These are phyloP conservation scores for Talaromyces sp. DNA, from an alignment of 2,329 filamentous ascomycete species.

Conservation along the genomic window DNA sequence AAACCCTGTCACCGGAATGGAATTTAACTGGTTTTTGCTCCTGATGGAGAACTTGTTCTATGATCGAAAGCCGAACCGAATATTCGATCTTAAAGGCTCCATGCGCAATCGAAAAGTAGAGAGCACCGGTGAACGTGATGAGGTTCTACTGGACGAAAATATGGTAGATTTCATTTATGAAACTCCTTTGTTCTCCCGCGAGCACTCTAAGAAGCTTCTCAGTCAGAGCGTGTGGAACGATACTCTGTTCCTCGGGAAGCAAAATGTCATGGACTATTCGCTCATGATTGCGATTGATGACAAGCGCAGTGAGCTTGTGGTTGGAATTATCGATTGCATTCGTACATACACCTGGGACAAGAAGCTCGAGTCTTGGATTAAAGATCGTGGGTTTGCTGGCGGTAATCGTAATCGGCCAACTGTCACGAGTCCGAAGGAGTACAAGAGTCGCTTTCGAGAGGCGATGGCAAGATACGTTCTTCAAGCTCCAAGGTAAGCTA, in stretches of 20 bases:
- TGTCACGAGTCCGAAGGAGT: slow-evolving; percentile 95
- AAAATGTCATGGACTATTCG: slow-evolving; percentile 99
- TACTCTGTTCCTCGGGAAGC: slow-evolving; percentile 87
- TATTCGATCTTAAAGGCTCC: slow-evolving; percentile 94
- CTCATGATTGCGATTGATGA: slow-evolving; percentile 98
- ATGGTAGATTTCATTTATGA: slow-evolving; percentile 99
- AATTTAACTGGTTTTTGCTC: slow-evolving; percentile 91
- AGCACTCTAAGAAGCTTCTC: slow-evolving; percentile 93
- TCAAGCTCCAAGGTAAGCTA: slow-evolving; percentile 50
- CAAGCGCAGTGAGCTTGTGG: slow-evolving; percentile 82
- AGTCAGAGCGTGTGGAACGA: slow-evolving; percentile 95
- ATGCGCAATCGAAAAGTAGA: slow-evolving; percentile 99
- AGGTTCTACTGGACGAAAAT: slow-evolving; percentile 96
- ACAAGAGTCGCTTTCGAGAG: slow-evolving; percentile 92
- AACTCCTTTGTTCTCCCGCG: slow-evolving; percentile 88
- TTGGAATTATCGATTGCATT: slow-evolving; percentile 98
- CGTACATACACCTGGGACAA: slow-evolving; percentile 99
- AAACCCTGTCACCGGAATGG: slow-evolving; percentile 85
- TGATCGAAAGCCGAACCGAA: slow-evolving; percentile 83
- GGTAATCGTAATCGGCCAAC: slow-evolving; percentile 84
- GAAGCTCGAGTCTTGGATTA: slow-evolving; percentile 99
- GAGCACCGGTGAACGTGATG: slow-evolving; percentile 91
- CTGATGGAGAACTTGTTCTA: slow-evolving; percentile 99
- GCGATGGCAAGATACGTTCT: slow-evolving; percentile 85
- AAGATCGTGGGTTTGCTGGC: slow-evolving; percentile 84